Conservation (phyloP, 495 filamentous ascomycete species). For the Daldinia grandis region DNA sequence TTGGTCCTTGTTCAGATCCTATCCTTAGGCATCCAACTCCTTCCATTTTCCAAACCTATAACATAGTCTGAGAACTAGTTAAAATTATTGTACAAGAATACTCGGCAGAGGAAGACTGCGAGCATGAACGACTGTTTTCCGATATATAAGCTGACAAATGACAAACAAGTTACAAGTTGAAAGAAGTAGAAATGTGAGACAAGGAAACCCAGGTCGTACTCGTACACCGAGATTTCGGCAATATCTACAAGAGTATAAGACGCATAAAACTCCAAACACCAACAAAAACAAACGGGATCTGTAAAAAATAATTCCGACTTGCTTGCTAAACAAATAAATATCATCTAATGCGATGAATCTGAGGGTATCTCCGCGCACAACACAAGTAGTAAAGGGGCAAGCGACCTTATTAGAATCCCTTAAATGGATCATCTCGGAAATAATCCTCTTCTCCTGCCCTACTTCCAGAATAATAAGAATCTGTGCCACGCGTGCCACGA, state of each 20-base stretch:
- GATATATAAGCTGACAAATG: constrained; percentile 28
- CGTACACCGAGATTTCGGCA: constrained; percentile 37
- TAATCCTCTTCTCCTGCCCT: constrained; percentile 54
- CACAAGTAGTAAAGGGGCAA: constrained; percentile 9
- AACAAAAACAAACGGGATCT: constrained; percentile 1
- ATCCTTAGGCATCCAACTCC: constrained; percentile 23
- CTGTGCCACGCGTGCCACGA: constrained; percentile 54
- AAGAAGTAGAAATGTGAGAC: constrained; percentile 15
- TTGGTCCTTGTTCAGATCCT: constrained; percentile 28
- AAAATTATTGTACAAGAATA: constrained; percentile 40
- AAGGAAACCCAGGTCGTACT: constrained; percentile 34
- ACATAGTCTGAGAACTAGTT: constrained; percentile 16
- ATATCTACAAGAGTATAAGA: constrained; percentile 10
- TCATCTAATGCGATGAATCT: constrained; percentile 20
- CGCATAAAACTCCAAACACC: constrained; percentile 29
- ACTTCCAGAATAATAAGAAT: constrained; percentile 48
- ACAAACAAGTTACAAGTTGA: background rate
- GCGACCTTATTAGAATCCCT: constrained; percentile 50
- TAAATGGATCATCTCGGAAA: constrained; percentile 58
- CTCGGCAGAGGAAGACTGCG: constrained; percentile 23
- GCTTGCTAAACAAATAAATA: constrained; percentile 20
- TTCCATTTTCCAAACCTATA: constrained; percentile 12
- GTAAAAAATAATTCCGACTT: background rate
- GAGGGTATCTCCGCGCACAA: constrained; percentile 30
- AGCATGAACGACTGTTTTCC: constrained; percentile 10